Evolutionary conservation across 2,329 filamentous ascomycete genomes (phyloP).

Genomic region (Amesomyces nigricolor): DNA sequence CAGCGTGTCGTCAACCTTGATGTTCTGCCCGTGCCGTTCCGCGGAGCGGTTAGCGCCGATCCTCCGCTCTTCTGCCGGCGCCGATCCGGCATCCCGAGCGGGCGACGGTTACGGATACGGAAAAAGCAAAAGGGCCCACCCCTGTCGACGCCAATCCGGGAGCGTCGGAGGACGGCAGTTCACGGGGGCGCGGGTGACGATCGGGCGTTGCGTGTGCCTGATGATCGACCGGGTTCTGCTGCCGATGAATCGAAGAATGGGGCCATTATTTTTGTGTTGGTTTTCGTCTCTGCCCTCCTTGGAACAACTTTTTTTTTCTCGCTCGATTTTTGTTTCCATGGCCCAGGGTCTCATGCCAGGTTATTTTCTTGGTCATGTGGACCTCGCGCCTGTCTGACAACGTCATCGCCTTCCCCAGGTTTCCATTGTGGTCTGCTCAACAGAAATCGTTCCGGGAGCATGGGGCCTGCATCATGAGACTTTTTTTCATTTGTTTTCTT

Average conservation of each 20-base stretch:
- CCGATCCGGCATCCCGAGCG: conserved; percentile 2
- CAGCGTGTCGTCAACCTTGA: too few relatives aligned
- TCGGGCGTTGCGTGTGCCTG: conserved; percentile 9
- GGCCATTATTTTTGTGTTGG: neutral
- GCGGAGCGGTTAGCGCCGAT: neutral
- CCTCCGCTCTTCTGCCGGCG: neutral
- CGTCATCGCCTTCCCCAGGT: conserved; percentile 22
- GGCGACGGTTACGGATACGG: neutral
- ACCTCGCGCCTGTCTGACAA: conserved; percentile 6
- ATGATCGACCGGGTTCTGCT: conserved; percentile 1
- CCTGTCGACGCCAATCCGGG: conserved; percentile 9
- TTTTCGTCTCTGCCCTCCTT: neutral
- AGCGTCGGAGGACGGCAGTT: conserved; percentile 10
- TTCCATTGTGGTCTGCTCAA: conserved; percentile 8
- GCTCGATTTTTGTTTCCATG: neutral
- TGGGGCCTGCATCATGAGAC: conserved; percentile 10
- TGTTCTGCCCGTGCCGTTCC: too few relatives aligned
- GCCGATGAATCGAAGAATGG: neutral
- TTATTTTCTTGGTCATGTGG: conserved; percentile 16
- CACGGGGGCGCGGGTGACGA: neutral
- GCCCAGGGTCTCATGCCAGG: conserved; percentile 4
- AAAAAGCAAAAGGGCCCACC: neutral
- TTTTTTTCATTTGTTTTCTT: neutral
- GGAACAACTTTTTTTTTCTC: neutral
- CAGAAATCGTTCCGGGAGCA: conserved; percentile 4